Percentiles rank a stretch among this genome's conserved stretches.
phyloP scores from a whole-genome alignment of 148 eudicot species.

The Talinum fruticosum region DNA sequence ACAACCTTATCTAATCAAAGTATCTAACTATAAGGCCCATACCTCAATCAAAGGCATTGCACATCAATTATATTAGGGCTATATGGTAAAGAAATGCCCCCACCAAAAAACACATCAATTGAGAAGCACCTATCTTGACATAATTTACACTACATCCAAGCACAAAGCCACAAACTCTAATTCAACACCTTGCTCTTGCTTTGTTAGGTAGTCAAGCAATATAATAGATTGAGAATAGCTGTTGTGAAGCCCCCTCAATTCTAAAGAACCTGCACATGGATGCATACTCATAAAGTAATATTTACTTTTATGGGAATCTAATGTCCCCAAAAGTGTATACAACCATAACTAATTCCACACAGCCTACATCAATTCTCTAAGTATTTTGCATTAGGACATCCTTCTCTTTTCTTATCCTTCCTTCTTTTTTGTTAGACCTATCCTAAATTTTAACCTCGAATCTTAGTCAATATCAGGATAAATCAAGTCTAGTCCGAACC shows the following conservation, averaged over 20 bases:
- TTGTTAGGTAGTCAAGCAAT: not conserved
- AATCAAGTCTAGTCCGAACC: too few species aligned
- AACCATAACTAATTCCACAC: slow-evolving; percentile 2
- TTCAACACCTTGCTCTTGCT: not conserved
- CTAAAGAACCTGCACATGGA: slow-evolving; percentile 3
- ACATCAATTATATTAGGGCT: not conserved
- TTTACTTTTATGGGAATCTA: not conserved
- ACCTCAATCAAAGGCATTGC: not conserved
- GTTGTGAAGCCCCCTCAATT: slow-evolving; percentile 1
- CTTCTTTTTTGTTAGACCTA: too few species aligned
- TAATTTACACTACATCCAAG: not conserved
- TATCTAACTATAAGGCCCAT: not conserved
- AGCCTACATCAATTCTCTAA: not conserved
- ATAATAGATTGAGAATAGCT: not conserved
- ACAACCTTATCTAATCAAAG: not conserved
- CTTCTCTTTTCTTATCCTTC: too few species aligned
- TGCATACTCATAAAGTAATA: not conserved
- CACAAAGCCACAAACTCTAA: not conserved
- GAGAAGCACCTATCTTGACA: not conserved
- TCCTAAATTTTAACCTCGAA: too few species aligned
- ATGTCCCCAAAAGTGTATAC: not conserved
- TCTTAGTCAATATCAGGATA: too few species aligned
- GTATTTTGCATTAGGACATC: not conserved
- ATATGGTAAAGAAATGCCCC: not conserved
- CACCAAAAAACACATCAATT: not conserved